Base-by-base conservation (phyloP, 2,329 filamentous ascomycete species). In the Gnomoniopsis sp. region DNA sequence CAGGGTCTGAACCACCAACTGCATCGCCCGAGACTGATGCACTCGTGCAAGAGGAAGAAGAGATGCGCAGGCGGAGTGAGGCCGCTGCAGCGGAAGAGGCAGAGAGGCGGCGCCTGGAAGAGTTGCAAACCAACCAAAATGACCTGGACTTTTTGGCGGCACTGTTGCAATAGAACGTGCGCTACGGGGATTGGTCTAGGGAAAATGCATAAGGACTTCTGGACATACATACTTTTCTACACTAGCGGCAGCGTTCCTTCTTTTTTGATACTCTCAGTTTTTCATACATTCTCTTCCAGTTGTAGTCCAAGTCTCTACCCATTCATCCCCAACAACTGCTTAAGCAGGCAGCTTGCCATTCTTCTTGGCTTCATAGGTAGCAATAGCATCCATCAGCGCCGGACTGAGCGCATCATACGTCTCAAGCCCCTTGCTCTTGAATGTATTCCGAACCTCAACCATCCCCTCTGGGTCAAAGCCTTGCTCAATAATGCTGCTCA, bases 401-500 rank as follows among this genome's bases (percentile, higher is more conserved):
- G 86, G 86, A 6, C 78, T 84, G 49, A 89, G 73, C 19, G 77
- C 77, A 70, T 89, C 86, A 68, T 88, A 89, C 2, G 81, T 76
- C 73, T 86, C 75, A 52, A 89, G 71, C 0, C 86, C 86, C 19
- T 81, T 64, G 1, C 69, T 66, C 72, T 77, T 78, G 59, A 89
- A 77, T 69, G 77, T 80, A 2, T 60, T 64, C 46, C 86, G 76
- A 3, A 89, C 80, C 19, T 75, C 78, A 51, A 77, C 79, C 65
- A 87, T 86, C 38, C 76, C 74, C 17, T 73, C 69, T 0, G 85
- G 81, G 49, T 79, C 71, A 65, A 83, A 87, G 1, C 86, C 87
- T 67, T 88, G 85, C 79, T 89, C 86, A 60, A 89, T 87, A 59
- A 88, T 83, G 57, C 81, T 86, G 38, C 81, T 84, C 43, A 89